Percentiles rank a stretch among this genome's conserved stretches.
phyloP scores from a whole-genome alignment of 2,329 filamentous ascomycete species.

The Aspergillus persii region DNA sequence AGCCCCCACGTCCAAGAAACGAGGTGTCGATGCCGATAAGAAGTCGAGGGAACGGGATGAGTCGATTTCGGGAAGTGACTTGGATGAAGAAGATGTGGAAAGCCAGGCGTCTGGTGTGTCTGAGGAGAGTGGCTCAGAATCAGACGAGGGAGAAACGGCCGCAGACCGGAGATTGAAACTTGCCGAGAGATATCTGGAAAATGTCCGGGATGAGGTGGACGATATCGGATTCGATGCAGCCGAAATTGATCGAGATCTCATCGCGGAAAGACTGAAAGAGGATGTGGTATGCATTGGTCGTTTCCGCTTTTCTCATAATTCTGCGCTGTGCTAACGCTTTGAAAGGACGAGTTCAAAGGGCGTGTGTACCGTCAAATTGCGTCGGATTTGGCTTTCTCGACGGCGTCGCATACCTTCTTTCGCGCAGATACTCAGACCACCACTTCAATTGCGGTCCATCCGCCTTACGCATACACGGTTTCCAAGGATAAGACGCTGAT shows the following conservation, averaged over 20 bases:
- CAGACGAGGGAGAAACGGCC: constrained; percentile 76
- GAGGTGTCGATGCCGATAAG: constrained; percentile 39
- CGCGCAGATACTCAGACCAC: constrained; percentile 74
- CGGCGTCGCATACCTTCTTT: constrained; percentile 69
- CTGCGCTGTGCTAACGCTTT: constrained; percentile 15
- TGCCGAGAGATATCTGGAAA: constrained; percentile 89
- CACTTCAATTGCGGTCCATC: constrained; percentile 75
- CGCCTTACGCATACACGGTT: constrained; percentile 82
- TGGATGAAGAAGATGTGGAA: constrained; percentile 62
- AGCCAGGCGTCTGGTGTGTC: constrained; percentile 48
- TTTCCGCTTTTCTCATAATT: neutral
- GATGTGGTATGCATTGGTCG: constrained; percentile 62
- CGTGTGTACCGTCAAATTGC: constrained; percentile 81
- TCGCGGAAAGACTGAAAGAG: constrained; percentile 85
- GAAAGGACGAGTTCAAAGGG: constrained; percentile 76
- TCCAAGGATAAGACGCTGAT: constrained; percentile 80
- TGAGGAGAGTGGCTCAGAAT: constrained; percentile 62
- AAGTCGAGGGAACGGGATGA: constrained; percentile 57
- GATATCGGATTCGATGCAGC: constrained; percentile 88
- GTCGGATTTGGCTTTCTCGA: constrained; percentile 66
- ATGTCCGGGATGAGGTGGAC: constrained; percentile 78
- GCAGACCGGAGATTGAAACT: constrained; percentile 82
- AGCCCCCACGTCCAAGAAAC: constrained; percentile 46
- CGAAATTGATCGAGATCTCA: constrained; percentile 87
- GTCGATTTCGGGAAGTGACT: constrained; percentile 83